A percentile compares a stretch with the other conserved stretches of the same genome.
These are phyloP conservation scores for Friedmanniomyces endolithicus DNA, from an alignment of 495 filamentous ascomycete genomes.

Conservation along the genomic window DNA sequence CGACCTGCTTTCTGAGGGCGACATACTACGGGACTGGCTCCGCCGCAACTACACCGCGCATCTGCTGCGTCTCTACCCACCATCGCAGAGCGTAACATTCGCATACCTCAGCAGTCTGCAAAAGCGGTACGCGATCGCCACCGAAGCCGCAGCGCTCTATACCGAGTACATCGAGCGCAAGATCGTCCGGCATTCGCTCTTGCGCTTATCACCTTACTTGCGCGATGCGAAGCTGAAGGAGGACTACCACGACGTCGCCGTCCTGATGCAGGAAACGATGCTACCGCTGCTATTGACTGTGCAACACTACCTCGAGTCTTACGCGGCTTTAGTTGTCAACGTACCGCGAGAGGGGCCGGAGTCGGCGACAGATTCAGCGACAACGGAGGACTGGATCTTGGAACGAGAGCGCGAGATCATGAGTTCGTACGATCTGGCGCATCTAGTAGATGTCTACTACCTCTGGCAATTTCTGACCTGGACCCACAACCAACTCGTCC, in stretches of 20 bases:
- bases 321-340: background rate
- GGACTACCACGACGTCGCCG: background rate
- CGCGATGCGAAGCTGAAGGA: background rate
- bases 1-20: background rate
- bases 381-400: background rate
- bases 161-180: conserved; percentile 4
- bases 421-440: background rate
- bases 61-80: background rate
- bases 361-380: background rate
- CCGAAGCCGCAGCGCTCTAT: background rate
- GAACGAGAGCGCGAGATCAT: background rate
- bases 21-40: conserved; percentile 4
- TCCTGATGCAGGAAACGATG: background rate
- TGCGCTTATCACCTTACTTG: background rate
- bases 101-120: background rate
- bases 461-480: conserved; percentile 6
- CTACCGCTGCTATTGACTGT: conserved; percentile 2
- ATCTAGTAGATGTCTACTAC: background rate
- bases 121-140: background rate
- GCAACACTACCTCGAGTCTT: conserved; percentile 6
- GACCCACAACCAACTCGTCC: background rate
- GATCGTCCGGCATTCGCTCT: background rate
- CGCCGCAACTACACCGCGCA: background rate
- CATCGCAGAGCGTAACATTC: background rate
- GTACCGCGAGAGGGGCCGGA: background rate